phyloP scores from a whole-genome alignment of 2,329 filamentous ascomycete species.

The Cercospora janseana region DNA sequence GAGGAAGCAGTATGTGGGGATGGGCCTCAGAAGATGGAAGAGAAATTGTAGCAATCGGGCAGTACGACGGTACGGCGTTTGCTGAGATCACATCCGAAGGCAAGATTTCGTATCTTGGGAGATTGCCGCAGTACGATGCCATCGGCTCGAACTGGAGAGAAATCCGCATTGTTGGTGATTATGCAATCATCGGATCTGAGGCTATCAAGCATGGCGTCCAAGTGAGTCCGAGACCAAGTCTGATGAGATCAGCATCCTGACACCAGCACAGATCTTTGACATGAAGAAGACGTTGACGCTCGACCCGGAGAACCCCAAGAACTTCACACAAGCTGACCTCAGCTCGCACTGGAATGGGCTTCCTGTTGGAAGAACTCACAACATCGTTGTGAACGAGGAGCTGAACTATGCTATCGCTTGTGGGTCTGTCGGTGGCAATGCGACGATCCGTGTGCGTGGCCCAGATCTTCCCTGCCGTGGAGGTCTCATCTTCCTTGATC shows the following conservation, averaged over 20 bases:
- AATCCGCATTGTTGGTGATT: constrained; percentile 47
- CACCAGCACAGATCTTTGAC: constrained; percentile 52
- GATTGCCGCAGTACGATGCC: constrained; percentile 50
- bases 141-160: constrained; percentile 52
- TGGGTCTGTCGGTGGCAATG: constrained; percentile 22
- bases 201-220: constrained; percentile 57
- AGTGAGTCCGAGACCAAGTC: not conserved
- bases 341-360: constrained; percentile 20
- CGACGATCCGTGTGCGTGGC: constrained; percentile 24
- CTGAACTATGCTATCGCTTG: constrained; percentile 43
- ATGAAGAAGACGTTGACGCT: constrained; percentile 56
- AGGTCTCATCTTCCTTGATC: constrained; percentile 56
- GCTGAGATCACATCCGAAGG: constrained; percentile 53
- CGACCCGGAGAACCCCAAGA: constrained; percentile 44
- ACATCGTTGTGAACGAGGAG: constrained; percentile 54
- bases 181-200: constrained; percentile 46
- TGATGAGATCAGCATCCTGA: not conserved
- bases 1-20: constrained; percentile 52
- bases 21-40: constrained; percentile 54
- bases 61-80: constrained; percentile 56
- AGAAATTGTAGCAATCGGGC: constrained; percentile 56
- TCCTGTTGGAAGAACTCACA: constrained; percentile 43
- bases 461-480: constrained; percentile 41
- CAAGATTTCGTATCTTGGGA: constrained; percentile 55
- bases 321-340: constrained; percentile 41